Percentiles rank a stretch among this genome's conserved stretches.
Conservation (phyloP, 2,329 filamentous ascomycete species). For the Chrysoporthe austroafricana region DNA sequence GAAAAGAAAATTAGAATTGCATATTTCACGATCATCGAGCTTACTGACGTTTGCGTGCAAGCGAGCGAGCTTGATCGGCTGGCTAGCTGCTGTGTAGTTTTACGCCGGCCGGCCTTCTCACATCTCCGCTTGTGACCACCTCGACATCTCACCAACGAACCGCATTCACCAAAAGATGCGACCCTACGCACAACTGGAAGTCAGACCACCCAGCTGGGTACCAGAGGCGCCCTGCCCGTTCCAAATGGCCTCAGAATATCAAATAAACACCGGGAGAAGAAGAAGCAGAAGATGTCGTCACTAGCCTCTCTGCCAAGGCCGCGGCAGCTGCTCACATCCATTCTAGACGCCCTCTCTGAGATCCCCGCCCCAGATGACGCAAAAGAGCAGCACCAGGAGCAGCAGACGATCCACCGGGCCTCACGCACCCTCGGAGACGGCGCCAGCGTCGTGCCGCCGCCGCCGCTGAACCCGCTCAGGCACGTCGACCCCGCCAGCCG, state of each 20-base stretch:
- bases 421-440: not conserved
- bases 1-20: not conserved
- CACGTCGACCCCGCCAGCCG: constrained; percentile 45
- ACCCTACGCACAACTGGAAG: not conserved
- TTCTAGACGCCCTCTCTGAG: constrained; percentile 48
- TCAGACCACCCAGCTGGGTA: no score
- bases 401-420: not conserved
- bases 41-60: not conserved
- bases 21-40: not conserved
- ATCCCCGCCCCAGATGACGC: constrained; percentile 28
- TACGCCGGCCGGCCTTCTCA: not conserved
- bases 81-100: not conserved
- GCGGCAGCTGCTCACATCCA: constrained; percentile 51
- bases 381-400: not conserved
- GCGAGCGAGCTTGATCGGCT: not conserved
- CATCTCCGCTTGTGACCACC: not conserved
- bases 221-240: not conserved
- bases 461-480: constrained; percentile 40
- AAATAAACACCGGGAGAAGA: not conserved
- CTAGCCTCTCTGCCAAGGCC: constrained; percentile 41
- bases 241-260: constrained; percentile 16
- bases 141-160: not conserved
- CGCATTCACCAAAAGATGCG: not conserved
- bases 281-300: constrained; percentile 22
- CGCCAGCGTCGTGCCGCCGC: not conserved